Base-by-base conservation (phyloP, 148 eudicot species). In the Camellia lanceoleosa region DNA sequence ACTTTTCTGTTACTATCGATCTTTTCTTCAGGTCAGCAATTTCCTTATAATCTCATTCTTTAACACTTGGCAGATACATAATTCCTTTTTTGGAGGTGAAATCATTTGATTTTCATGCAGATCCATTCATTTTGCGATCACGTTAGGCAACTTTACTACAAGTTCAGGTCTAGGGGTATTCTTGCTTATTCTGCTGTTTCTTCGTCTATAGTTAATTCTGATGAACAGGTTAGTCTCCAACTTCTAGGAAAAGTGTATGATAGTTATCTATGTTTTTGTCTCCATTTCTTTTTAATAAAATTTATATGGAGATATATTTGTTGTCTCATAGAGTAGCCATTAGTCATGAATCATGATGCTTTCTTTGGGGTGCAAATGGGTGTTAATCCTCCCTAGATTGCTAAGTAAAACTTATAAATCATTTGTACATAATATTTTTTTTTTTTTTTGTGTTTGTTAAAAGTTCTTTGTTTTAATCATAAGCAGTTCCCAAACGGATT, bases 21-120 rank as follows among this genome's bases (percentile, higher is more conserved):
- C 89, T 63, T 86, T 87, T 84, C 87, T 89, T 81, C 93, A 90
- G 99, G 99, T 95, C 70, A 81, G 89, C 73, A 61, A 12, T 14
- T 79, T 76, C 43, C 74, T 38, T 55, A 20, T 46, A 43, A 49
- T 78, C 60, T 43, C 73, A 42, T 61, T 75, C n/a, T 73, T 64
- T 20, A 6, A 72, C 19, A 38, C 56, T 80, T 68, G 42, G 7
- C 20, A 8, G n/a, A 62, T 42, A 23, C 11, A 23, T 78, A 63
- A 11, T 72, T 68, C 5, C 55, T 73, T 46, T 62, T 81, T 68
- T 77, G 51, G 68, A 80, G 78, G 72, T 86, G 75, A 88, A 69
- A 76, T 55, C 30, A 73, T 71, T 58, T 47, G 55, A 54, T 83
- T 68, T 77, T 86, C 76, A 46, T 82, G 80, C 85, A 92, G 99